A percentile compares a stretch with the other conserved stretches of the same genome.
phyloP scores from a whole-genome alignment of 257 asterid genomes.

The Solanum habrochaites region DNA sequence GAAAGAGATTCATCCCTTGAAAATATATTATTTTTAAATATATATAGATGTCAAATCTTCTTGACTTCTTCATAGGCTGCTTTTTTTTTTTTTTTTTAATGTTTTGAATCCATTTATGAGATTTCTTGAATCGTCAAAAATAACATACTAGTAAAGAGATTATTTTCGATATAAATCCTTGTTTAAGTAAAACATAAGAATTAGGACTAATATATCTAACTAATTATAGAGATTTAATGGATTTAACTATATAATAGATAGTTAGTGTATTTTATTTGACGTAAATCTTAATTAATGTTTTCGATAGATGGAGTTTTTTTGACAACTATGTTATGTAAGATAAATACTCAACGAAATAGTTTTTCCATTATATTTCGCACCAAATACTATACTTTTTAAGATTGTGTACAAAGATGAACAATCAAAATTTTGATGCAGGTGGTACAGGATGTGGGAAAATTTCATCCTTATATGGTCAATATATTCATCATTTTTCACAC shows the following conservation, averaged over 20 bases:
- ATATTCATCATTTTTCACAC: constrained; percentile 64
- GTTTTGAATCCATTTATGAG: neutral
- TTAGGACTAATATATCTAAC: neutral
- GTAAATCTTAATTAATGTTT: too few species aligned
- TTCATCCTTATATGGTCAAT: constrained; percentile 65
- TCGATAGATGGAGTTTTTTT: neutral
- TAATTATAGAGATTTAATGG: neutral
- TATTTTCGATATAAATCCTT: neutral
- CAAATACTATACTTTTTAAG: neutral
- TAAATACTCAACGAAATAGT: too few species aligned
- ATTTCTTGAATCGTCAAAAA: neutral
- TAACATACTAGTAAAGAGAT: accelerated
- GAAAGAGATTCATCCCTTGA: neutral
- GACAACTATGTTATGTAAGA: neutral
- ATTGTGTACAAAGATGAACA: neutral
- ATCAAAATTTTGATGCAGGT: constrained; percentile 26
- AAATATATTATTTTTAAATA: neutral
- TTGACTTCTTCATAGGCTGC: neutral
- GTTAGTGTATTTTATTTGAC: neutral
- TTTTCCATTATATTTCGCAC: too few species aligned
- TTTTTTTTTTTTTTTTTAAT: neutral
- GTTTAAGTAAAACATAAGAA: neutral
- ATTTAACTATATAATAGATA: too few species aligned
- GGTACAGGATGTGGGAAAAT: constrained; percentile 57
- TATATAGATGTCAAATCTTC: neutral